These are phyloP conservation scores for Gossypium mustelinum DNA, from an alignment of 345 rosid species.

Conservation along the genomic window DNA sequence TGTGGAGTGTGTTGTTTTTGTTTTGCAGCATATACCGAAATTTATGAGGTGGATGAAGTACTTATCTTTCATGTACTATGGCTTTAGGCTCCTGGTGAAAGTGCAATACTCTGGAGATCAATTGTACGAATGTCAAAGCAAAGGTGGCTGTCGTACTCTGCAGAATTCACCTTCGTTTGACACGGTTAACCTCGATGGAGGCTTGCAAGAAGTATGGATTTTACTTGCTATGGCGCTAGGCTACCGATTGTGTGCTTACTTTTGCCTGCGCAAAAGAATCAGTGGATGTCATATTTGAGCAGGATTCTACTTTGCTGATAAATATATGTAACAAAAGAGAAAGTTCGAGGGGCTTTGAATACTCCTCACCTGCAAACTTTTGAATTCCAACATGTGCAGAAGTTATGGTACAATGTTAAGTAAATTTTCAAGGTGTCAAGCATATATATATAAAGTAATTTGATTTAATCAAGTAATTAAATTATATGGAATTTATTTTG, in stretches of 20 bases:
- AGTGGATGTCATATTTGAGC: constrained; percentile 52
- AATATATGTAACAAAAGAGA: constrained; percentile 15
- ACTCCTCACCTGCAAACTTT: not conserved
- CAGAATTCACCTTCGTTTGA: constrained; percentile 29
- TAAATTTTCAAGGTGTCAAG: not conserved
- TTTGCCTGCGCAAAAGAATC: constrained; percentile 67
- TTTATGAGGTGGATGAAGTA: constrained; percentile 45
- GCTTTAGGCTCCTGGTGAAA: constrained; percentile 77
- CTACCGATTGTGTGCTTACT: constrained; percentile 61
- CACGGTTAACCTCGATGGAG: constrained; percentile 68
- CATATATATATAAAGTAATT: no score
- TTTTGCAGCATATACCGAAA: constrained; percentile 73
- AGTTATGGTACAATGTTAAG: not conserved
- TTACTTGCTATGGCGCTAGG: constrained; percentile 74
- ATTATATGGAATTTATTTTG: no score
- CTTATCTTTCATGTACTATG: constrained; percentile 40
- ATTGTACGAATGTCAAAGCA: constrained; percentile 65
- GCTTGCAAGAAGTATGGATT: constrained; percentile 87
- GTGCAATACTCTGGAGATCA: constrained; percentile 81
- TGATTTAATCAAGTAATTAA: no score
- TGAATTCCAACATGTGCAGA: not conserved
- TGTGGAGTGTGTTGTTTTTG: not conserved
- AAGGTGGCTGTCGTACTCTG: constrained; percentile 51
- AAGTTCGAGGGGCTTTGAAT: not conserved
- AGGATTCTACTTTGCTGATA: constrained; percentile 36